Percentiles rank a stretch among this genome's conserved stretches.
phyloP scores from a whole-genome alignment of 176 grass and related monocot species.

The Thalia dealbata region DNA sequence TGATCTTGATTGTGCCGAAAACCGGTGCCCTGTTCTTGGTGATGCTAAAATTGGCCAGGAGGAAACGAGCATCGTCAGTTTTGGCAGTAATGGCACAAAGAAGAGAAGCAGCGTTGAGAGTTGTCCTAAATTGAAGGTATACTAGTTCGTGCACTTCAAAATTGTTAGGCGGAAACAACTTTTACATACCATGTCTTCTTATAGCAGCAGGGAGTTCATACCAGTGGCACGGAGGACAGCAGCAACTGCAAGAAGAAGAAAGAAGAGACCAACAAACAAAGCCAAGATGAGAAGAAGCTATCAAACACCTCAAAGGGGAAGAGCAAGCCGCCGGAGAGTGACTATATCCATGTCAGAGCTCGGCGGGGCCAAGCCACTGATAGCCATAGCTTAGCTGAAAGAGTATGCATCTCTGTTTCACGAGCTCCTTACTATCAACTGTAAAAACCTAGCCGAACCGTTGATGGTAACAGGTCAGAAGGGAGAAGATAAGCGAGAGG shows the following conservation, averaged over 20 bases:
- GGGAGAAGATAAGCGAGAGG: conserved; percentile 90
- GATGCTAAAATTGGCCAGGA: too few species aligned
- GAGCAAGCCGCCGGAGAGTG: conserved; percentile 26
- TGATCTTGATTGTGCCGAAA: too few species aligned
- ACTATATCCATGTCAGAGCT: conserved; percentile 89
- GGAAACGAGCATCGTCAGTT: too few species aligned
- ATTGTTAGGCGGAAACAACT: too few species aligned
- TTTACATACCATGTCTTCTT: not conserved
- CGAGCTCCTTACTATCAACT: too few species aligned
- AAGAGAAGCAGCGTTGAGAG: conserved; percentile 50
- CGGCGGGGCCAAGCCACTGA: conserved; percentile 92
- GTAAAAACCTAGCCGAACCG: too few species aligned
- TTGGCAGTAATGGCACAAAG: conserved; percentile 1
- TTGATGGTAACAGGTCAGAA: conserved; percentile 44
- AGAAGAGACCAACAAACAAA: not conserved
- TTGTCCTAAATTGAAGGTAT: conserved; percentile 44
- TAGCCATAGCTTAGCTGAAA: conserved; percentile 93
- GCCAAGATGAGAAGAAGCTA: conserved; percentile 31
- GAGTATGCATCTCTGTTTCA: conserved; percentile 31
- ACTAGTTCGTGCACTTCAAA: too few species aligned
- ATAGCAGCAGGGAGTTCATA: conserved; percentile 25
- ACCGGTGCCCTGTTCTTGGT: too few species aligned
- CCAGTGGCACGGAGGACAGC: conserved; percentile 25
- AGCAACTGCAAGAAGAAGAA: not conserved
- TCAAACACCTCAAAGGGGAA: conserved; percentile 23